Conservation (phyloP, 139 green algal genomes). For the Spirogloea muscicola region DNA sequence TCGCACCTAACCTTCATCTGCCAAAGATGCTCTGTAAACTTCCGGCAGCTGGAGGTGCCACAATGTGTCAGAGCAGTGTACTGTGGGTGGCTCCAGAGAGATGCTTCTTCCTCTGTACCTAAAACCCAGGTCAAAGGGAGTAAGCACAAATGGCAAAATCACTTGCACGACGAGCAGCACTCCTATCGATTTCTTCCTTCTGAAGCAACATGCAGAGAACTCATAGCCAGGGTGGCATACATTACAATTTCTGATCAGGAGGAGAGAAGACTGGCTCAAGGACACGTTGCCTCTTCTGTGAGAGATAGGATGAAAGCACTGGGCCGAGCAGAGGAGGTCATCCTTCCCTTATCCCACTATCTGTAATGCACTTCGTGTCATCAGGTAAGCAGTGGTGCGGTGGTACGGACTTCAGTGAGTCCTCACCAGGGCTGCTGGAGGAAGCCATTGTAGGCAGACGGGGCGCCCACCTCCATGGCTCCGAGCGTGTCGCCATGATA, state of each 20-base stretch:
- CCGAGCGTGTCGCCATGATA: conserved; percentile 98
- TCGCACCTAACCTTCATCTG: conserved; percentile 1
- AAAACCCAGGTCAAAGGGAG: too few relatives aligned
- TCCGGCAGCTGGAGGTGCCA: too few relatives aligned
- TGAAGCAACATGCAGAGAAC: too few relatives aligned
- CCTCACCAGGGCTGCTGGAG: conserved; percentile 46
- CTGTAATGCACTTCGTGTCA: background rate
- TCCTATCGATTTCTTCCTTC: too few relatives aligned
- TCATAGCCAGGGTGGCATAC: too few relatives aligned
- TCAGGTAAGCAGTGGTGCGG: background rate
- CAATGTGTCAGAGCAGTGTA: too few relatives aligned
- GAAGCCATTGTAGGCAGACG: conserved; percentile 29
- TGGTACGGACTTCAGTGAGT: background rate
- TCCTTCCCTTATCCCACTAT: background rate
- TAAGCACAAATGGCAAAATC: too few relatives aligned
- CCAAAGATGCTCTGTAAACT: conserved; percentile 1
- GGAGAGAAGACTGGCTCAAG: too few relatives aligned
- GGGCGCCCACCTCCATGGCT: conserved; percentile 64
- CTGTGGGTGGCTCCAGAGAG: conserved; percentile 36
- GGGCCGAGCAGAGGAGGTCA: background rate
- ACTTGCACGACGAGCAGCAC: too few relatives aligned
- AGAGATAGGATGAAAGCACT: too few relatives aligned
- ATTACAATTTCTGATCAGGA: too few relatives aligned
- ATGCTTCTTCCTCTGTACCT: conserved; percentile 27
- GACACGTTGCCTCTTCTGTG: too few relatives aligned